phyloP scores from a whole-genome alignment of 2,329 filamentous ascomycete genomes.

The Beauveria caledonica region DNA sequence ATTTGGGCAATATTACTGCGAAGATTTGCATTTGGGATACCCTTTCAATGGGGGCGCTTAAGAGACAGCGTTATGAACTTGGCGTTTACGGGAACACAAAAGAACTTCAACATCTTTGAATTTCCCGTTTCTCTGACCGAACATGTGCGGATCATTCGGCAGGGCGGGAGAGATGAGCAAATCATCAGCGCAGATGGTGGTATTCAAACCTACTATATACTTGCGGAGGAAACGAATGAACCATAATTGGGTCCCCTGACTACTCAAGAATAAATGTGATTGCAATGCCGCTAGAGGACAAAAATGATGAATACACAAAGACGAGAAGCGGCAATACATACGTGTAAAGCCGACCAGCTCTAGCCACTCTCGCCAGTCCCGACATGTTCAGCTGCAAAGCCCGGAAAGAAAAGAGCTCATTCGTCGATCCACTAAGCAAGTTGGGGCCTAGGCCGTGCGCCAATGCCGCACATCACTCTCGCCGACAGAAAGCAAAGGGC shows the following conservation, averaged over 20 bases:
- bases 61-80: conserved; percentile 21
- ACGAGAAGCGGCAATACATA: neutral
- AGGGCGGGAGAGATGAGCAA: conserved; percentile 16
- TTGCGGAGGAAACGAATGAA: conserved; percentile 2
- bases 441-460: neutral
- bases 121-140: conserved; percentile 24
- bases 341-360: neutral
- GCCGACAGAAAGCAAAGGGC: neutral
- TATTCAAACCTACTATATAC: neutral
- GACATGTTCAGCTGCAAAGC: neutral
- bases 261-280: neutral
- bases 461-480: neutral
- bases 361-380: neutral
- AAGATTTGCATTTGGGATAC: conserved; percentile 34
- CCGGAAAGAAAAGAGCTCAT: neutral
- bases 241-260: neutral
- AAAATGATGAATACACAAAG: neutral
- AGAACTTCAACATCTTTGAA: conserved; percentile 42
- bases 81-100: conserved; percentile 36
- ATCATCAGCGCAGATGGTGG: conserved; percentile 8
- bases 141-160: conserved; percentile 26
- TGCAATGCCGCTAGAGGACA: neutral
- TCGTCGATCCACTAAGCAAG: neutral
- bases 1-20: conserved; percentile 23
- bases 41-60: conserved; percentile 23